Evolutionary conservation across 306 rosid genomes (phyloP), one percentile per base, ranked within the genome.

Genomic region (Dalbergia oliveri): DNA sequence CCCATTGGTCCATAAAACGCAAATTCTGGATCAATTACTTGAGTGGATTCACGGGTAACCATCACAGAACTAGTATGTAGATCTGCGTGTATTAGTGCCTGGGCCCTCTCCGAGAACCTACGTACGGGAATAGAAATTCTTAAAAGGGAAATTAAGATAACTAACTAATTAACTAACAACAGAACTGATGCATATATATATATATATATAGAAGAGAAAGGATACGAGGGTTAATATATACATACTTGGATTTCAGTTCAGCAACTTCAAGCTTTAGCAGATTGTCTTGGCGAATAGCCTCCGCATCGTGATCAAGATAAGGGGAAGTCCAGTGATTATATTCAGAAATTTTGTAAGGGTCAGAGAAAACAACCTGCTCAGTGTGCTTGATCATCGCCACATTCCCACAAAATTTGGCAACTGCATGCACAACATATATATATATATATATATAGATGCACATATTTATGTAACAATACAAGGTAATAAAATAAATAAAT

Each of bases 1-100:
- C 99, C 99, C 90, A 91, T 95, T 26, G 99, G 99, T 79, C 97
- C 99, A 88, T 89, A 90, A 87, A 90, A 93, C 66, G 94, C 92
- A 82, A 95, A 95, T 84, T 93, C 99, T 0, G 98, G 89, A 89
- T 95, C 99, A 73, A 95, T 93, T 66, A 95, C 93, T 87, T 91
- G 96, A 62, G 97, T 95, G 11, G 96, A 93, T 69, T 95, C 96
- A 59, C 5, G 81, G 50, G 97, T 93, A 39, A 93, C 97, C 99
- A 95, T 95, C 39, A 95, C 84, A 18, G 99, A 95, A 76, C 94
- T 82, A 61, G 98, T 93, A 83, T 95, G 98, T 50, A 95, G 92
- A 91, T 95, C 98, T 64, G 96, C 98, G 63, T 95, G 99, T 73
- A 95, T 63, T 14, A 95, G 89, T 33, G 98, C 96, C 83, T 93